These are phyloP conservation scores for Ustilago trichophora DNA, from an alignment of 1,284 basidiomycete genomes.

Conservation along the genomic window DNA sequence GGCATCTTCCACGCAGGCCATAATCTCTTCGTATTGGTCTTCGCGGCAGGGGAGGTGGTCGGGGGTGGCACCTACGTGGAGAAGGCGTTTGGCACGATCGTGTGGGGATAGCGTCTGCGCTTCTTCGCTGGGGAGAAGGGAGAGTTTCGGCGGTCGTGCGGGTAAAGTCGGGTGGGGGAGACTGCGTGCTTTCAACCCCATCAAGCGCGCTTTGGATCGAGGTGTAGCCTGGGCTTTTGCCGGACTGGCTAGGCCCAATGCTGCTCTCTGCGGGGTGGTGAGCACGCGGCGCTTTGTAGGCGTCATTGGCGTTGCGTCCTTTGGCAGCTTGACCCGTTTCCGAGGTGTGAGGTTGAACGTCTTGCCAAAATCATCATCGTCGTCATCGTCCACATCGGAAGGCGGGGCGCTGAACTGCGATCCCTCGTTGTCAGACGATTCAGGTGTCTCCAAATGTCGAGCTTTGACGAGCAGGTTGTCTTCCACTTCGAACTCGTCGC, in stretches of 20 bases:
- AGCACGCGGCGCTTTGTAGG: constrained; percentile 40
- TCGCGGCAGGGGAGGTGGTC: constrained; percentile 89
- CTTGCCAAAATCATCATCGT: constrained; percentile 28
- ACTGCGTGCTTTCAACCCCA: constrained; percentile 34
- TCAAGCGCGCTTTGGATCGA: constrained; percentile 40
- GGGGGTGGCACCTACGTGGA: constrained; percentile 93
- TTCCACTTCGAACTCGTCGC: constrained; percentile 41
- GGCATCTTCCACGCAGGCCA: constrained; percentile 82
- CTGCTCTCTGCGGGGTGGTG: constrained; percentile 25
- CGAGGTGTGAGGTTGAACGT: constrained; percentile 34
- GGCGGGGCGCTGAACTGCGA: constrained; percentile 27
- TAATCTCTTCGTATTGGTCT: constrained; percentile 81
- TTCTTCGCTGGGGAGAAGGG: constrained; percentile 32
- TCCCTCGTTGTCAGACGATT: constrained; percentile 38
- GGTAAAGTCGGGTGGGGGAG: constrained; percentile 49
- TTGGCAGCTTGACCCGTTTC: constrained; percentile 23
- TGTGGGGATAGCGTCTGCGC: constrained; percentile 45
- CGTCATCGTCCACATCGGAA: too few species aligned
- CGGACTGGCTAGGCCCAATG: constrained; percentile 29
- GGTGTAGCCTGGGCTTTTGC: constrained; percentile 46
- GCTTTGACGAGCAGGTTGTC: constrained; percentile 44
- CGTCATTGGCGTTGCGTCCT: constrained; percentile 35
- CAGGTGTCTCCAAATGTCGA: constrained; percentile 35
- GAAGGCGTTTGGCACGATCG: constrained; percentile 68
- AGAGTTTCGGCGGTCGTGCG: constrained; percentile 48